These are phyloP conservation scores for Thalassiosira mediterranea DNA, from an alignment of 352 stramenopile genomes.

Conservation along the genomic window DNA sequence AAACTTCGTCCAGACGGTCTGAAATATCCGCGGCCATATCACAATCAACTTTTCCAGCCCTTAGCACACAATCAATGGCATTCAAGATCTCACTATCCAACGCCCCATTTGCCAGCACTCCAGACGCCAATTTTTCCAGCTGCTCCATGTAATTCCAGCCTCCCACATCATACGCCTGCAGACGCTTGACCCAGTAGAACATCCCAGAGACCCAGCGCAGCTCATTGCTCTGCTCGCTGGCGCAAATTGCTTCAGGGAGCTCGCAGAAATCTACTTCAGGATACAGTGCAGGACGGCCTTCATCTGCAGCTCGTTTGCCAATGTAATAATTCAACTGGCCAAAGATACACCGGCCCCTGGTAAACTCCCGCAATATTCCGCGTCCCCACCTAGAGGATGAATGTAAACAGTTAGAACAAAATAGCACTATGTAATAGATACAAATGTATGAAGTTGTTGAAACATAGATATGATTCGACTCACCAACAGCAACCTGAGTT, in stretches of 20 bases:
- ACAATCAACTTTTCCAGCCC: neutral
- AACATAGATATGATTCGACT: no score
- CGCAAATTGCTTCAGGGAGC: constrained; percentile 48
- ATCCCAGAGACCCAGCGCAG: constrained; percentile 68
- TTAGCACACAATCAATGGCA: neutral
- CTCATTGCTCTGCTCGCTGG: constrained; percentile 44
- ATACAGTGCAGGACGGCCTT: constrained; percentile 45
- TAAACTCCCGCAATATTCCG: neutral
- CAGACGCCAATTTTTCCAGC: constrained; percentile 34
- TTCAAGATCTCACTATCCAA: neutral
- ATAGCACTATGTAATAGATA: no score
- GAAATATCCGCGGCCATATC: neutral
- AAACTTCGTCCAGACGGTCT: neutral
- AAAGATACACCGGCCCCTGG: constrained; percentile 25
- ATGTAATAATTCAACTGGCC: constrained; percentile 61
- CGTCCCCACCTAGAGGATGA: no score
- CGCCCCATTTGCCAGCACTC: neutral
- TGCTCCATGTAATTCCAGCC: constrained; percentile 66
- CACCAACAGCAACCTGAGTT: no score
- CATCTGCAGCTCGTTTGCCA: constrained; percentile 48
- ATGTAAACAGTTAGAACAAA: no score
- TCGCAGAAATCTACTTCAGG: constrained; percentile 64
- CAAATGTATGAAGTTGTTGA: no score
- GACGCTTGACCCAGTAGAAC: constrained; percentile 60
- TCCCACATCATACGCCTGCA: constrained; percentile 55